Evolutionary conservation across 805 yeast genomes (phyloP).

Genomic region (Starmerella stigmatis): DNA sequence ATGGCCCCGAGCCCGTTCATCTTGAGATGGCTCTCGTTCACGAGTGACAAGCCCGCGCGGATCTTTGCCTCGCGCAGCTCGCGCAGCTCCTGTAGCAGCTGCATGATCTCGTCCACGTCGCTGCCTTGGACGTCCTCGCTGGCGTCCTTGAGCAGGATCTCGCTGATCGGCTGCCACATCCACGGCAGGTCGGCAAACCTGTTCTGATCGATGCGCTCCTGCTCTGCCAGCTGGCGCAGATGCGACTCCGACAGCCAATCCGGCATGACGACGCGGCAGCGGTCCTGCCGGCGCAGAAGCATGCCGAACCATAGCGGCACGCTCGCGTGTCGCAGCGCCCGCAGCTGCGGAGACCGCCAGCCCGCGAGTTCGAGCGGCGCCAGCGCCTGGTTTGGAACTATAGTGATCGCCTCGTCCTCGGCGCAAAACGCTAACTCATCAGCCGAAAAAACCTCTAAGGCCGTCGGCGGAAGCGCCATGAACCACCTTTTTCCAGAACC

Average conservation of each 20-base stretch:
- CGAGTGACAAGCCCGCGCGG: conserved; percentile 61
- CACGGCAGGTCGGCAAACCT: conserved; percentile 59
- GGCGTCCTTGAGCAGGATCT: conserved; percentile 56
- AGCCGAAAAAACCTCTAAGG: conserved; percentile 14
- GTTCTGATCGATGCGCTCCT: conserved; percentile 48
- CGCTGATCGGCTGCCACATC: conserved; percentile 80
- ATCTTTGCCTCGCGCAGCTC: conserved; percentile 76
- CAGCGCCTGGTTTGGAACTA: conserved; percentile 70
- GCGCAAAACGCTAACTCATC: conserved; percentile 73
- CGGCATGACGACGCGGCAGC: conserved; percentile 80
- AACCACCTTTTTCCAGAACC: not conserved
- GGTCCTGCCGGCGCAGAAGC: conserved; percentile 68
- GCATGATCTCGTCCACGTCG: conserved; percentile 58
- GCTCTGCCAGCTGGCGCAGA: conserved; percentile 50
- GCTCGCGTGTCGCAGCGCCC: conserved; percentile 55
- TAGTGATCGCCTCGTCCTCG: conserved; percentile 62
- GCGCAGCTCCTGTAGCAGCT: conserved; percentile 67
- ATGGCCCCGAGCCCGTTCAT: conserved; percentile 69
- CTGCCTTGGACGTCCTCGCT: conserved; percentile 70
- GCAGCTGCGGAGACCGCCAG: conserved; percentile 46
- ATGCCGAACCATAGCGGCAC: conserved; percentile 87
- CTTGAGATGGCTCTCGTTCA: conserved; percentile 75
- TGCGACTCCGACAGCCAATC: conserved; percentile 58
- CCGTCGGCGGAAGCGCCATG: conserved; percentile 5
- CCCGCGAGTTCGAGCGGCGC: conserved; percentile 57